Evolutionary conservation across 2,329 filamentous ascomycete species (phyloP).

Genomic region (Stagonosporopsis vannaccii): DNA sequence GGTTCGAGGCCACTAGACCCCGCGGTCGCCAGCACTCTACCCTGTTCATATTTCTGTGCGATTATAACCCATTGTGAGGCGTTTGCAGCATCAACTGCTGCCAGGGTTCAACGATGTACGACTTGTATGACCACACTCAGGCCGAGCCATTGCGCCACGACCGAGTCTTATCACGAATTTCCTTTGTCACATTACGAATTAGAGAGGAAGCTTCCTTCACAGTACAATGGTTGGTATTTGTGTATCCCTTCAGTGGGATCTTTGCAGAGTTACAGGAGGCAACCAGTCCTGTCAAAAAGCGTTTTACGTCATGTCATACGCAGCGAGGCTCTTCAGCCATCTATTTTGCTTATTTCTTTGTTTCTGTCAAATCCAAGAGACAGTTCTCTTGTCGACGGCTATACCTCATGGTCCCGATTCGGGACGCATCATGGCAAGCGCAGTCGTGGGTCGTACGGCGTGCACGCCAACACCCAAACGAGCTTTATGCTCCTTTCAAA

Average conservation of each 20-base stretch:
- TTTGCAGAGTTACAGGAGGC: conserved; percentile 26
- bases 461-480: conserved; percentile 17
- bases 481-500: conserved; percentile 21
- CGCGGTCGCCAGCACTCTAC: conserved; percentile 13
- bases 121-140: conserved; percentile 46
- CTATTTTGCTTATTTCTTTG: conserved; percentile 25
- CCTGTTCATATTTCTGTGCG: conserved; percentile 43
- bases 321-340: conserved; percentile 46
- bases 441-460: conserved; percentile 34
- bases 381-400: conserved; percentile 45
- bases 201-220: conserved; percentile 30
- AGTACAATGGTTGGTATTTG: conserved; percentile 22
- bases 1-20: conserved; percentile 34
- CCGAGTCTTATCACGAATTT: conserved; percentile 48
- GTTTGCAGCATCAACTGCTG: conserved; percentile 44
- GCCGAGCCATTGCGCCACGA: conserved; percentile 41
- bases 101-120: conserved; percentile 46
- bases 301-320: conserved; percentile 33
- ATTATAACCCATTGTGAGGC: conserved; percentile 34
- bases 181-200: conserved; percentile 40
- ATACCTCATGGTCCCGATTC: conserved; percentile 37
- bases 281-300: conserved; percentile 25
- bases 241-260: conserved; percentile 32
- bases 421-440: conserved; percentile 37
- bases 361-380: conserved; percentile 33